Evolutionary conservation across 2,329 filamentous ascomycete genomes (phyloP).

Genomic region (Didymella pinodella): DNA sequence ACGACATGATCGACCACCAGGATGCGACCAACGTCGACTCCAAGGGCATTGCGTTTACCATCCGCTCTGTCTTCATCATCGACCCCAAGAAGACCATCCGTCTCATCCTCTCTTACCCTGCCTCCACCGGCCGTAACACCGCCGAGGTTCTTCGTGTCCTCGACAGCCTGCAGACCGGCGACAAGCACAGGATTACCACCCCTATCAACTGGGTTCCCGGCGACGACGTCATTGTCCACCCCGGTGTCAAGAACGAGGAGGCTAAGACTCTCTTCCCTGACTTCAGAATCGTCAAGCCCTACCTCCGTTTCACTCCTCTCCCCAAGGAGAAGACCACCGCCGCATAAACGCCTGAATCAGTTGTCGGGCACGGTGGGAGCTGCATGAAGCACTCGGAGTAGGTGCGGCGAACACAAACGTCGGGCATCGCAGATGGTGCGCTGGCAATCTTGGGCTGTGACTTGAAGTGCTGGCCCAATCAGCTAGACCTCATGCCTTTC

Average conservation of each 20-base stretch:
- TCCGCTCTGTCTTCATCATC: constrained; percentile 71
- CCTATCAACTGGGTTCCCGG: constrained; percentile 68
- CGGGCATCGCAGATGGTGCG: constrained; percentile 14
- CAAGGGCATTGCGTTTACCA: constrained; percentile 67
- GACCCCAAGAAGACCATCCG: constrained; percentile 71
- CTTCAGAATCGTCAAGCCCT: constrained; percentile 69
- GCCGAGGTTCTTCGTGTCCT: constrained; percentile 62
- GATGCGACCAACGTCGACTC: constrained; percentile 66
- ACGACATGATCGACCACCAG: constrained; percentile 63
- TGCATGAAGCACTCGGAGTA: constrained; percentile 9
- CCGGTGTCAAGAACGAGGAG: constrained; percentile 64
- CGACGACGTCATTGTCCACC: constrained; percentile 69
- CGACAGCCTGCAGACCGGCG: constrained; percentile 63
- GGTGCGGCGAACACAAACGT: constrained; percentile 13
- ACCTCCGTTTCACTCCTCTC: constrained; percentile 66
- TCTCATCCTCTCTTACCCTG: constrained; percentile 68
- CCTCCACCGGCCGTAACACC: constrained; percentile 66
- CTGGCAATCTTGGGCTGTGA: constrained; percentile 8
- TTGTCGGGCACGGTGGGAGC: constrained; percentile 1
- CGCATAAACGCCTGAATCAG: constrained; percentile 31
- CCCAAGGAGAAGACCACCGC: constrained; percentile 66
- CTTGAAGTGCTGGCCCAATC: not conserved
- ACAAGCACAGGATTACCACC: constrained; percentile 67
- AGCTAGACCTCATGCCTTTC: constrained; percentile 18
- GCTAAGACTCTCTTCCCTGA: constrained; percentile 67